Base-by-base conservation (phyloP, 2,329 filamentous ascomycete species). In the Plectosphaerella cucumerina region DNA sequence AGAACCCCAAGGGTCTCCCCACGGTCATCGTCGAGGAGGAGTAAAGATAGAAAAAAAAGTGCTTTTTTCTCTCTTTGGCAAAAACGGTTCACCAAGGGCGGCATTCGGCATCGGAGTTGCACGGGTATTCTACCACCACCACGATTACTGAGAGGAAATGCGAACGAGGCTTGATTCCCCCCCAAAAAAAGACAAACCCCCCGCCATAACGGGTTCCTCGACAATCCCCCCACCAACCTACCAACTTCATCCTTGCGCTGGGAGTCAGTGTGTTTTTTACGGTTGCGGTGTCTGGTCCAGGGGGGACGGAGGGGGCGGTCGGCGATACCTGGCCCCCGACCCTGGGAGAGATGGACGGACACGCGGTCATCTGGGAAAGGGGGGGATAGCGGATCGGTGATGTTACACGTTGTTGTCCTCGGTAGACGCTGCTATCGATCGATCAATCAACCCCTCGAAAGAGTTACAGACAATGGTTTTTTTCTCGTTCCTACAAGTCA, bases 1-100 rank as follows among this genome's bases (percentile, higher is more conserved):
- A 97, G 90, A 89, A 96, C 80, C 86, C 91, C 77, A 97, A 97
- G 90, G 93, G 94, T 76, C 87, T 99, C 66, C 85, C 89, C 72
- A 99, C 94, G 64, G 85, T 88, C 66, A 82, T 96, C 67, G 93
- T 99, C 60, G 84, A 86, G 77, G 83, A 86, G 71, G 82, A 42
- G 39, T 42, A 42, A 85, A 79, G 21, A 43, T 43, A 23, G 20
- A 69, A 64, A 14, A 21, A 85, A 79, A 51, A 53, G 42, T 49
- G 56, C 48, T 53, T 49, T 50, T 52, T 44, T 67, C 62, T 65
- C 60, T 65, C 59, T 65, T 65, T 64, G 68, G 67, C 69, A 68
- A 67, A 39, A 42, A 18, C 67, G 66, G 69, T 71, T 70, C 51
- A 63, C 70, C 70, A 50, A 55, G 49, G 70, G 70, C 69, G 73